Base-by-base conservation (phyloP, 306 rosid species). In the Cucurbita pepo region DNA sequence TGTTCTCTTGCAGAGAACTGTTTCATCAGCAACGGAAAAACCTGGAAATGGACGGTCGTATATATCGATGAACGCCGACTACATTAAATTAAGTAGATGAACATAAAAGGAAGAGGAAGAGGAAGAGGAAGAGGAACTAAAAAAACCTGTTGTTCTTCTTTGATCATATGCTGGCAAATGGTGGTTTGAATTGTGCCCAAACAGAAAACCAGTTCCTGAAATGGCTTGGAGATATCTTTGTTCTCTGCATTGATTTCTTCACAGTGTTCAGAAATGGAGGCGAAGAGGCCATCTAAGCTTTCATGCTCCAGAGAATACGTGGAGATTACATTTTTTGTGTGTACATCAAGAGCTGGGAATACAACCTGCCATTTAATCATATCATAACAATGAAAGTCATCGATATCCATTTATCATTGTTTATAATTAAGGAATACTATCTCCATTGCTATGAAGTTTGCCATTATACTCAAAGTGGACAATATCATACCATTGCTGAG, bases 71-170 rank as follows among this genome's bases (percentile, higher is more conserved):
- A 62, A 66, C 14, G 11, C 63, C 0, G 1, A 57, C 40, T 34
- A 25, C 63, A 57, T 10, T 5, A 57, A 57, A 57, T 13, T 6
- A 57, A 57, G 63, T 57, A 22, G 40, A 13, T 16, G 54, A 50
- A 50, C 54, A 50, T 50, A 50, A 30, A 58, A 53, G 77, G 64
- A 19, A 10, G 34, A 30, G 34, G 34, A 30, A 30, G 14, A 7
- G 34, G 34, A 30, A 30, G 14, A 7, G 34, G 19, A 58, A 45
- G 34, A 30, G 34, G 34, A 30, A 30, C 3, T 52, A 14, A 30
- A 63, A 36, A 47, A 36, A 82, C 98, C 92, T 94, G 98, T 73
- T 90, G 76, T 91, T 94, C 98, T 86, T 90, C 98, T 82, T 94
- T 94, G 58, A 82, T 78, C 97, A 94, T 90, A 79, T 90, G 95